Evolutionary conservation across 2,329 filamentous ascomycete genomes (phyloP), one percentile per base, ranked within the genome.

Genomic region (Aspergillus nomiae): DNA sequence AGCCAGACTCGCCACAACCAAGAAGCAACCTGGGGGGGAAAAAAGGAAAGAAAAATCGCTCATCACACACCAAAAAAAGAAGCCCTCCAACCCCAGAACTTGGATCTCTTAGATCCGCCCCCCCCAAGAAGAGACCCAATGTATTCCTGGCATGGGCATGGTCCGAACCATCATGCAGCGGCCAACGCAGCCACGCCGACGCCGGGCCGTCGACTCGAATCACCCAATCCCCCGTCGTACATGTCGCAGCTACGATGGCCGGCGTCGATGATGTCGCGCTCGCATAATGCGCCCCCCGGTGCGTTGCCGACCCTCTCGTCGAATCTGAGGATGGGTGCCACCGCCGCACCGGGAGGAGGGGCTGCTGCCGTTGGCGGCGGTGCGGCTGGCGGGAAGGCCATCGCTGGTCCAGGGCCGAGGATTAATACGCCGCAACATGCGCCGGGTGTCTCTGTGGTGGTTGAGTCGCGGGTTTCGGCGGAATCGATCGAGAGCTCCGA

Each of bases 181-280:
- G 41, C 48, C 24, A 57, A 41, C 24, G 43, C 58, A 56, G 54
- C 54, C 16, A 56, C 57, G 41, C 41, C 46, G 21, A 51, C 36
- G 41, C 43, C 34, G n/a, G 28, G 46, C 38, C 56, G 53, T 28
- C 46, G 53, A 38, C 45, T 63, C 53, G 66, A 62, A 60, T 62
- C 57, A 19, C 51, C 56, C 30, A 64, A 62, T 24, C 56, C 66
- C 1, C 46, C 67, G 16, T 56, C 69, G 16, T 70, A 63, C 51
- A 65, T 73, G 60, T 63, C 70, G 1, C 69, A 70, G 59, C 58
- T 72, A 51, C 70, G 67, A 64, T 73, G 71, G 71, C 65, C 69
- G 21, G 67, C 70, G 4, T 70, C 69, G 1, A 68, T 70, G 64
- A 65, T 72, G 36, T 68, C 65, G 36, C 65, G 67, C 11, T 50